Conservation (phyloP, 1,139 yeast genomes). For the Citeromyces hawaiiensis region DNA sequence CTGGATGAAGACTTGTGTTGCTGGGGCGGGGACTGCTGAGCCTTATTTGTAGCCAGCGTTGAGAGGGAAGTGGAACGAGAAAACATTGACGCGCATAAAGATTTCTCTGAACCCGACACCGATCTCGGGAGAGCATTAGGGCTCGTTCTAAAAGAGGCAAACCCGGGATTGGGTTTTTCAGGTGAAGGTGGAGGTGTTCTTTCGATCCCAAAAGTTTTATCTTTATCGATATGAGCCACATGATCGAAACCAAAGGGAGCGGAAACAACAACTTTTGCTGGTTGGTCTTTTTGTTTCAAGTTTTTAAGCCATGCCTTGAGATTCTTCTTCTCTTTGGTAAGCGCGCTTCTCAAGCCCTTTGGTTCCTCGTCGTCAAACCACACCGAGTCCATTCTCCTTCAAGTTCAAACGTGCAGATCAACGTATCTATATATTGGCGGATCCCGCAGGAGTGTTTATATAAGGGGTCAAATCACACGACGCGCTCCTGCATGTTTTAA, state of each 20-base stretch:
- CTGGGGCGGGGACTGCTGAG: constrained; percentile 1
- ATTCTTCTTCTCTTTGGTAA: constrained; percentile 3
- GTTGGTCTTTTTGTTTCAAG: constrained; percentile 2
- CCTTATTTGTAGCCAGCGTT: constrained; percentile 8
- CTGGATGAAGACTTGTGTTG: constrained; percentile 3
- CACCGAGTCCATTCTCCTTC: constrained; percentile 4
- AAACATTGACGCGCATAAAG: constrained; percentile 11
- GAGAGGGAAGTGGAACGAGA: constrained; percentile 13
- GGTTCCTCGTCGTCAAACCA: constrained; percentile 4
- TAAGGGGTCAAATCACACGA: background rate
- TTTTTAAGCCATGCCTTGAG: constrained; percentile 3
- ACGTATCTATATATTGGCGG: background rate
- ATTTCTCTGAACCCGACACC: constrained; percentile 4
- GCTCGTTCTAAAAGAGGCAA: constrained; percentile 44
- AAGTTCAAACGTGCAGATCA: background rate
- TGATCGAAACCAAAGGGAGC: constrained; percentile 18
- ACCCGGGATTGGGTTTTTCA: constrained; percentile 57
- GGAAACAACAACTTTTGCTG: constrained; percentile 7
- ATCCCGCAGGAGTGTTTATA: background rate
- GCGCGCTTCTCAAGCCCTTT: background rate
- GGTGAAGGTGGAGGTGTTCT: constrained; percentile 6
- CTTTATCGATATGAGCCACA: constrained; percentile 16
- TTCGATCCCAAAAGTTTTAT: constrained; percentile 14
- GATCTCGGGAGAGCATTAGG: constrained; percentile 1
- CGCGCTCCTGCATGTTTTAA: background rate